Conservation (phyloP, 2,329 filamentous ascomycete genomes). For the Penicillium palitans region DNA sequence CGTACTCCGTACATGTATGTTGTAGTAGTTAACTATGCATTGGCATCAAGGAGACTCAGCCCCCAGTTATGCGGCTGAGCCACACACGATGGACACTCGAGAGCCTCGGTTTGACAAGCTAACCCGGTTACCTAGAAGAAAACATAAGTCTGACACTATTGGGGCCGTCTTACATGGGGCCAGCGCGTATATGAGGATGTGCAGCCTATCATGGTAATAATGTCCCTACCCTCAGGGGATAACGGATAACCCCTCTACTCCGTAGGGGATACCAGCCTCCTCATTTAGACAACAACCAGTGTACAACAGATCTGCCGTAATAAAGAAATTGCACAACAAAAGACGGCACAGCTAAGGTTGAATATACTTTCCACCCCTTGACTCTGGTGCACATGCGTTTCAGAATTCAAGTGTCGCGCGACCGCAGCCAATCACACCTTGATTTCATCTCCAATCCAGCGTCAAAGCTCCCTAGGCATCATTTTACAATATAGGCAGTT, state of each 20-base stretch:
- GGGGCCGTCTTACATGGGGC: slow-evolving; percentile 2
- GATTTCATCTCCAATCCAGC: not conserved
- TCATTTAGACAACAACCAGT: not conserved
- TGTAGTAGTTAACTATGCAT: not conserved
- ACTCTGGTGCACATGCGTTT: slow-evolving; percentile 10
- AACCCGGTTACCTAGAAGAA: not conserved
- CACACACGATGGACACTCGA: not conserved
- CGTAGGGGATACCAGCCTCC: slow-evolving; percentile 17
- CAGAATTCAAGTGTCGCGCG: slow-evolving; percentile 12
- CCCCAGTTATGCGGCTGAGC: not conserved
- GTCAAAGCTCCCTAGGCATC: slow-evolving; percentile 10
- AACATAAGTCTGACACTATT: not conserved
- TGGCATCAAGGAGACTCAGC: not conserved
- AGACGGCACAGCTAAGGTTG: not conserved
- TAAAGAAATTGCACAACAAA: not conserved
- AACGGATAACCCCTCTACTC: not conserved
- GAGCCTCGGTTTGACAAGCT: not conserved
- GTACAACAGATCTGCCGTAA: not conserved
- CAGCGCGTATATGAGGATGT: slow-evolving; percentile 20
- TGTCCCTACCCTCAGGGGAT: slow-evolving; percentile 10
- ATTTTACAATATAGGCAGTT: not conserved
- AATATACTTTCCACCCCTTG: not conserved
- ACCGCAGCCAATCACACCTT: slow-evolving; percentile 14
- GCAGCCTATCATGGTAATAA: slow-evolving; percentile 8
- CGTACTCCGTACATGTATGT: too few species aligned